Conservation (phyloP, 345 rosid species). For the Syzygium oleosum region DNA sequence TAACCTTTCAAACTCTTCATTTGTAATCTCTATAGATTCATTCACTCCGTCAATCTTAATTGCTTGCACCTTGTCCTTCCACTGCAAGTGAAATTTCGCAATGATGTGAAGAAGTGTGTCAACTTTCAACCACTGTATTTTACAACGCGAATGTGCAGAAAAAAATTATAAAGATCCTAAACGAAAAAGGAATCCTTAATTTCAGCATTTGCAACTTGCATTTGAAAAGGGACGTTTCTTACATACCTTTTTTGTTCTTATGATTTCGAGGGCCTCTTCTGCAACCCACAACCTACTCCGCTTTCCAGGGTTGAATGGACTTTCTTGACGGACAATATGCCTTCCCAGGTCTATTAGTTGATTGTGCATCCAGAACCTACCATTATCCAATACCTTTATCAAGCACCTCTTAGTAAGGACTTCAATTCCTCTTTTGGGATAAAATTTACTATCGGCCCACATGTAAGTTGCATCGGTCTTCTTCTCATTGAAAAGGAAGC, state of each 20-base stretch:
- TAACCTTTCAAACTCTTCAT: background rate
- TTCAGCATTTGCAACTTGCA: rapidly evolving
- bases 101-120: background rate
- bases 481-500: background rate
- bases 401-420: background rate
- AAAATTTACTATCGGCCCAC: background rate
- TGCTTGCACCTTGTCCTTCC: background rate
- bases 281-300: background rate
- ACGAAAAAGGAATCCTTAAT: background rate
- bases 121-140: background rate
- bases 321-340: background rate
- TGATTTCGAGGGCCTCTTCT: background rate
- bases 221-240: rapidly evolving
- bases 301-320: rapidly evolving
- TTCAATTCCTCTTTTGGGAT: background rate
- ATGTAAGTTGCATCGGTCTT: background rate
- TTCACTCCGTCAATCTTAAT: rapidly evolving
- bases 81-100: rapidly evolving
- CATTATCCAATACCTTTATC: background rate
- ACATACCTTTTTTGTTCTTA: background rate
- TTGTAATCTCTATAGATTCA: background rate
- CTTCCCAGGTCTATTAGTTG: background rate
- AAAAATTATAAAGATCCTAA: rapidly evolving
- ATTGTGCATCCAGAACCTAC: background rate
- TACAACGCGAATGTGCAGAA: rapidly evolving